A percentile compares a stretch with the other conserved stretches of the same genome.
These are phyloP conservation scores for Lolium perenne DNA, from an alignment of 176 grass and related monocot species.

Conservation along the genomic window DNA sequence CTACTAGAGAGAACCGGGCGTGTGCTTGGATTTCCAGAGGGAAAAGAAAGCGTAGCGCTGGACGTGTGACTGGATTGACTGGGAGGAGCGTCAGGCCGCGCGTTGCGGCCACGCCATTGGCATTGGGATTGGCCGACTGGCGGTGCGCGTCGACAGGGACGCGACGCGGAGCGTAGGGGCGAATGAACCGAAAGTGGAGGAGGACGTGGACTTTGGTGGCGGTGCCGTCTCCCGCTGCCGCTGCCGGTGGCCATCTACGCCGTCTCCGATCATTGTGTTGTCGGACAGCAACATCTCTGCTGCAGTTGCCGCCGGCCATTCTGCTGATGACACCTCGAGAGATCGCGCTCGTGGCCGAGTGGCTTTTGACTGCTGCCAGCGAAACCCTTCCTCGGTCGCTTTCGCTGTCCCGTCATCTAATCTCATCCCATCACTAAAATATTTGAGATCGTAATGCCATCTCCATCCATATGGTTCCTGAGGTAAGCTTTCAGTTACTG, in stretches of 20 bases:
- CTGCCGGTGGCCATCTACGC: neutral
- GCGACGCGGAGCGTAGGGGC: neutral
- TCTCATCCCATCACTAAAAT: constrained; percentile 12
- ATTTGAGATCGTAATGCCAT: constrained; percentile 10
- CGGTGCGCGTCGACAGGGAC: neutral
- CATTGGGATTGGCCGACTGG: neutral
- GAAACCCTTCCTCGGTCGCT: neutral
- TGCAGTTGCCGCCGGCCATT: neutral
- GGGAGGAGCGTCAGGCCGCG: neutral
- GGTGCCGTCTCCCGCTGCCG: neutral
- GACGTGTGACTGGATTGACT: neutral
- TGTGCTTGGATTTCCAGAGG: too few species aligned
- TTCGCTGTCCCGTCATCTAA: neutral
- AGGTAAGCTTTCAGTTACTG: constrained; percentile 10
- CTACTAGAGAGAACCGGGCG: too few species aligned
- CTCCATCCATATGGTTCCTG: constrained; percentile 14
- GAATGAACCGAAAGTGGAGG: constrained; percentile 48
- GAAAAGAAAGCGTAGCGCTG: too few species aligned
- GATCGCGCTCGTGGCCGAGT: neutral
- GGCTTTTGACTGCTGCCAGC: neutral
- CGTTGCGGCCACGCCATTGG: constrained; percentile 29
- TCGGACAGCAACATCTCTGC: neutral
- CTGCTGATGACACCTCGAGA: neutral
- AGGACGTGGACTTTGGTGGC: constrained; percentile 20
- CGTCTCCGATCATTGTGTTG: neutral